Conservation (phyloP, 2,329 filamentous ascomycete species). For the Fusarium sp. region DNA sequence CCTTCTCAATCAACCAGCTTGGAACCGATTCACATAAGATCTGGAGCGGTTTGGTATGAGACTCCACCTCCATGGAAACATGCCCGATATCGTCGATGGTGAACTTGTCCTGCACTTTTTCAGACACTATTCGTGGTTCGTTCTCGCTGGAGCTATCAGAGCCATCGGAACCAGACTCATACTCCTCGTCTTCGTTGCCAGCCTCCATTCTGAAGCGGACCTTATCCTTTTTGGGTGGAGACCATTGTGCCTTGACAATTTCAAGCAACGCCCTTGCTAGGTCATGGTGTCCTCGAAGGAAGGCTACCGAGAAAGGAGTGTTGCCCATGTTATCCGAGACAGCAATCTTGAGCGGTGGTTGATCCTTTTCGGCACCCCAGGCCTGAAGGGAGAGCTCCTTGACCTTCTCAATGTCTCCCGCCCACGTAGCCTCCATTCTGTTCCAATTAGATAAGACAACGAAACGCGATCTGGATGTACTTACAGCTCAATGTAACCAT, state of each 20-base stretch:
- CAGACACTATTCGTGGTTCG: conserved; percentile 57
- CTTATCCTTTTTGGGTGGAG: conserved; percentile 61
- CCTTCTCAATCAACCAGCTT: conserved; percentile 47
- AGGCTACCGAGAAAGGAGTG: conserved; percentile 74
- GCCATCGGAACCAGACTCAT: conserved; percentile 44
- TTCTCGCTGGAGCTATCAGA: conserved; percentile 45
- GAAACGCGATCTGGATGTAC: conserved; percentile 38
- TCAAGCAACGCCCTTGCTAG: conserved; percentile 74
- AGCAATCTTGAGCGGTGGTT: conserved; percentile 71
- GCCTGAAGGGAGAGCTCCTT: conserved; percentile 69
- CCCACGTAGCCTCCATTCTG: conserved; percentile 78
- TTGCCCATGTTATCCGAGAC: conserved; percentile 61
- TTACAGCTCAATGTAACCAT: conserved; percentile 71
- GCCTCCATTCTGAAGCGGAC: conserved; percentile 59
- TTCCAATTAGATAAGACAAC: conserved; percentile 11
- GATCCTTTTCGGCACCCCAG: conserved; percentile 63
- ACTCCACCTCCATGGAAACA: conserved; percentile 74
- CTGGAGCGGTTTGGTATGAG: conserved; percentile 62
- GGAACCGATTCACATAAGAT: conserved; percentile 57
- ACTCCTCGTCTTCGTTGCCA: conserved; percentile 49
- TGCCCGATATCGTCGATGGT: conserved; percentile 81
- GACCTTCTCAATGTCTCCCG: conserved; percentile 72
- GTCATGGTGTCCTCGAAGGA: conserved; percentile 70
- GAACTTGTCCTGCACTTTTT: conserved; percentile 72
- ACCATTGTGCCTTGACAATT: conserved; percentile 75